Evolutionary conservation across 225 moss, liverwort and hornwort genomes (phyloP), one percentile per base, ranked within the genome.

Genomic region (Lunularia cruciata): DNA sequence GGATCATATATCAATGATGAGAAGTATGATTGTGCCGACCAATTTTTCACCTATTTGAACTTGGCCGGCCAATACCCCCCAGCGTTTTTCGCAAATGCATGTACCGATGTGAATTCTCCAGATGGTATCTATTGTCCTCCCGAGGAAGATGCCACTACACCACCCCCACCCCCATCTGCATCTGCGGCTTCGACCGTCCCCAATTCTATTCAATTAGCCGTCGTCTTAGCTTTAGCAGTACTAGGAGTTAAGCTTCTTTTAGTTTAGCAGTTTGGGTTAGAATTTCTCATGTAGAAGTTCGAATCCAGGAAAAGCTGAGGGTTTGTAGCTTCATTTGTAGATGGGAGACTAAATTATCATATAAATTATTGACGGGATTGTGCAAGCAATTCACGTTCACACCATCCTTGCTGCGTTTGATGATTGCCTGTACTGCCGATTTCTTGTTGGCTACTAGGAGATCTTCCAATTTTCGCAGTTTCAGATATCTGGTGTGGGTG

Each of bases 1-100:
- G 59, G 47, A 23, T n/a, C 32, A 0, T 15, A 9, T 1, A 57
- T 71, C 47, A 71, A 61, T 15, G 34, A 71, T 31, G 46, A 3
- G 12, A 35, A 33, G 20, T 47, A 47, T 11, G 59, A 71, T 47
- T 71, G 71, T 47, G 13, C 9, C 34, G 4, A 0, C 16, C 27
- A 19, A 16, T 71, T 71, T 47, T 71, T 71, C 33, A 22, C 19
- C 30, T 71, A 71, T 23, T 46, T 71, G 59, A 60, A 2, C 43
- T 13, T 71, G 3, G 71, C 71, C 12, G 71, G 71, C 33, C 47
- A 71, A 14, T 71, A 60, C 25, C 0, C 22, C 0, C 6, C 0
- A 47, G 71, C 43, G 7, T 61, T 46, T 23, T 71, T 71, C 37
- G 71, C 71, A 35, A 47, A 30, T 61, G 19, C 47, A 19, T 71